Percentiles rank a stretch among this genome's conserved stretches.
These are phyloP conservation scores for Cucumis melo DNA, from an alignment of 306 rosid species.

Conservation along the genomic window DNA sequence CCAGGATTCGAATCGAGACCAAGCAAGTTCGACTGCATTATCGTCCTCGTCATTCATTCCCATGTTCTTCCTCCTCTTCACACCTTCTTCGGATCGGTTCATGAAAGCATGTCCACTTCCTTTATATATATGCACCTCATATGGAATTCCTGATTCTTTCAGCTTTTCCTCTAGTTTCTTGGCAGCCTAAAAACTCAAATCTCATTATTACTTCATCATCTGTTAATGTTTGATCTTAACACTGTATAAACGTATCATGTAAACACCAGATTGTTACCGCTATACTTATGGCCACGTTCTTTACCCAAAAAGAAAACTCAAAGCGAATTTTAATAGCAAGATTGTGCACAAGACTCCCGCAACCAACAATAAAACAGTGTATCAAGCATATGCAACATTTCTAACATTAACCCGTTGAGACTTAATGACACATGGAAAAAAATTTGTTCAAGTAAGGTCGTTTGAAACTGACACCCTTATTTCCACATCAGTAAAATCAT, in stretches of 20 bases:
- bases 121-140: slow-evolving; percentile 67
- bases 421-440: not conserved
- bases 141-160: slow-evolving; percentile 69
- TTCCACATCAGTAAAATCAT: not conserved
- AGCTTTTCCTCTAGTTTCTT: slow-evolving; percentile 77
- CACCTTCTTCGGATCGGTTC: slow-evolving; percentile 81
- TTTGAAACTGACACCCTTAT: not conserved
- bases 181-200: slow-evolving; percentile 56
- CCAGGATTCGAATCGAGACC: slow-evolving; percentile 91
- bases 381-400: not conserved
- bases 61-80: slow-evolving; percentile 74
- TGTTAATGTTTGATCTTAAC: not conserved
- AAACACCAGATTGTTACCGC: not conserved
- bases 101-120: slow-evolving; percentile 81
- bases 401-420: not conserved
- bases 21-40: slow-evolving; percentile 60
- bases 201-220: not conserved
- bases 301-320: not conserved
- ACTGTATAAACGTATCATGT: not conserved
- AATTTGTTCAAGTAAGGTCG: not conserved
- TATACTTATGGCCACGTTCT: not conserved
- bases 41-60: slow-evolving; percentile 73
- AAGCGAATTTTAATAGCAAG: not conserved
- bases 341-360: not conserved
- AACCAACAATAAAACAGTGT: not conserved